Base-by-base conservation (phyloP, 768 basidiomycete genomes). In the Russula earlei region DNA sequence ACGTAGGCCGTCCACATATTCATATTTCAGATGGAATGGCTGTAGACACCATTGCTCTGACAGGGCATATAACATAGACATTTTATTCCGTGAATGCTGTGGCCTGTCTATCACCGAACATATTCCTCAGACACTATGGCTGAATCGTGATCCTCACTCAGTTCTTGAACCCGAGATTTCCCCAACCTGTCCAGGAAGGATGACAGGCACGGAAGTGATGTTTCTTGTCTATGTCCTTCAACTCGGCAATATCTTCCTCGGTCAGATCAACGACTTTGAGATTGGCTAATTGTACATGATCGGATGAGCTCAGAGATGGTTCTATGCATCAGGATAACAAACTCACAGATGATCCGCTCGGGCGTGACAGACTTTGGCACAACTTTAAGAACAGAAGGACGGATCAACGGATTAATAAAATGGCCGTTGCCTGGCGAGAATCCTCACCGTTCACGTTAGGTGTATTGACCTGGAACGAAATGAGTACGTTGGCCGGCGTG, bases 351-450 rank as follows among this genome's bases (percentile, higher is more conserved):
- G 64, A 90, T 84, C 20, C 88, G 82, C 51, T 74, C 68, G 52
- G 78, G 73, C 5, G 82, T 89, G 40, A 91, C 88, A 5, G 84
- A 87, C 72, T 91, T 91, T 22, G 87, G 76, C 37, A 91, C 72
- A 25, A 87, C 87, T 74, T 56, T 38, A 29, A 31, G 27, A 29
- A 49, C n/a, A 55, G 31, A 41, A 14, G 22, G 11, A 38, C 46
- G 24, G 58, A 34, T 43, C 36, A 44, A 46, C 27, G 5, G n/a
- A 38, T 57, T 24, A 42, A 69, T 63, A 41, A n/a, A 66, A 36
- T 1, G 48, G 25, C 10, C 10, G 64, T 58, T 54, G 34, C 17
- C 9, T 43, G 31, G 42, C 25, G 37, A 45, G 11, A n/a, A 22
- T 33, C 43, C 40, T 49, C 58, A 79, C 78, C 80, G 42, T 70